Evolutionary conservation across 1,284 basidiomycete genomes (phyloP).

Genomic region (Heterobasidion annosum): DNA sequence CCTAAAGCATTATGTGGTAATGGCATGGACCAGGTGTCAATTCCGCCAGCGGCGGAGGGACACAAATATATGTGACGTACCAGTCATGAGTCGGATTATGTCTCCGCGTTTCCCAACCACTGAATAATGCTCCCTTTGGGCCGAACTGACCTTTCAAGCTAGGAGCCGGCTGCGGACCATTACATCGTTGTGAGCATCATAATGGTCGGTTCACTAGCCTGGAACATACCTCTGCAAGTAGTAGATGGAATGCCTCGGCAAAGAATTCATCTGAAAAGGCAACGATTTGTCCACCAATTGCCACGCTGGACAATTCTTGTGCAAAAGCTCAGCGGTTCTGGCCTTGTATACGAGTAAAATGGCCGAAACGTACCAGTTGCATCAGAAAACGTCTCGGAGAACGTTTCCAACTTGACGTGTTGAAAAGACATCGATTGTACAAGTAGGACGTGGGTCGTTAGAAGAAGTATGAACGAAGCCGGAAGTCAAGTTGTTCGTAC

Average conservation of each 20-base stretch:
- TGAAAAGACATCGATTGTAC: conserved; percentile 26
- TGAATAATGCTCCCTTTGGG: conserved; percentile 90
- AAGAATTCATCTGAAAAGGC: conserved; percentile 95
- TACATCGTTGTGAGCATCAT: background rate
- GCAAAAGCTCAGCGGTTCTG: background rate
- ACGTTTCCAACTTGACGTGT: conserved; percentile 43
- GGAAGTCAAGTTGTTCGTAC: too few species aligned
- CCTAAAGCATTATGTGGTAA: conserved; percentile 35
- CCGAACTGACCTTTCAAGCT: conserved; percentile 92
- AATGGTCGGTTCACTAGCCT: background rate
- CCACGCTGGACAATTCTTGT: conserved; percentile 83
- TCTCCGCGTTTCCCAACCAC: conserved; percentile 90
- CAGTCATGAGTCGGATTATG: conserved; percentile 91
- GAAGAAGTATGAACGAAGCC: background rate
- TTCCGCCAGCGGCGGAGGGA: background rate
- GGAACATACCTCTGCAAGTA: conserved; percentile 66
- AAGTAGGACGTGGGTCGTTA: background rate
- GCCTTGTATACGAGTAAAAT: background rate
- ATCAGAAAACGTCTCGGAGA: conserved; percentile 39
- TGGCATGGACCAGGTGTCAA: background rate
- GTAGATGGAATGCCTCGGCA: conserved; percentile 76
- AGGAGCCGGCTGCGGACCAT: conserved; percentile 52
- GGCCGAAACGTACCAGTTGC: conserved; percentile 43
- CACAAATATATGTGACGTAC: conserved; percentile 32
- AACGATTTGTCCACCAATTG: conserved; percentile 72